Evolutionary conservation across 495 filamentous ascomycete genomes (phyloP).

Genomic region (Aspergillus sclerotioniger): DNA sequence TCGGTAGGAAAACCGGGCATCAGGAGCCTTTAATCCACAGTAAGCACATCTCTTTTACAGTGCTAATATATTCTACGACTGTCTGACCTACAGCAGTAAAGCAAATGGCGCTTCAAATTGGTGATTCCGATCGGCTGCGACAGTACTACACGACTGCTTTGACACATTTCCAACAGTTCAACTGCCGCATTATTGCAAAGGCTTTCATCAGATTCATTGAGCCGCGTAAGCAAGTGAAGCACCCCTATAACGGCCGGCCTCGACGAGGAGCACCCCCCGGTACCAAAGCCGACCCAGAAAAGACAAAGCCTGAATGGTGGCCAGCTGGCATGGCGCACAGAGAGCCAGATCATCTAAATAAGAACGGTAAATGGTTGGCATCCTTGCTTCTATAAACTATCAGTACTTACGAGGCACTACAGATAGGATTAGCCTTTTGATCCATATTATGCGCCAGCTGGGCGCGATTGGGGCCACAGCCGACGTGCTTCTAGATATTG

Average conservation of each 20-base stretch:
- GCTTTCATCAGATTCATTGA: slow-evolving; percentile 80
- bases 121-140: slow-evolving; percentile 36
- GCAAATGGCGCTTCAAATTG: slow-evolving; percentile 37
- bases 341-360: slow-evolving; percentile 83
- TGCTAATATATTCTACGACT: slow-evolving; percentile 22
- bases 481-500: slow-evolving; percentile 44
- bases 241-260: slow-evolving; percentile 70
- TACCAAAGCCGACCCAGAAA: slow-evolving; percentile 46
- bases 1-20: slow-evolving; percentile 33
- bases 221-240: slow-evolving; percentile 79
- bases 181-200: slow-evolving; percentile 60
- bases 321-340: slow-evolving; percentile 63
- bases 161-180: slow-evolving; percentile 45
- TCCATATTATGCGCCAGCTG: slow-evolving; percentile 47
- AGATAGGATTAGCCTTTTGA: slow-evolving; percentile 43
- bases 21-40: slow-evolving; percentile 29
- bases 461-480: slow-evolving; percentile 33
- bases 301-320: slow-evolving; percentile 79
- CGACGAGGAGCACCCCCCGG: slow-evolving; percentile 36
- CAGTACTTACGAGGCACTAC: slow-evolving; percentile 3
- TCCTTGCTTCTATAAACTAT: background rate
- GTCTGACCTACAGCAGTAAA: slow-evolving; percentile 21
- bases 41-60: slow-evolving; percentile 22
- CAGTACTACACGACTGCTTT: slow-evolving; percentile 40
- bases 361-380: slow-evolving; percentile 56